Evolutionary conservation across 2,329 filamentous ascomycete species (phyloP).

Genomic region (Cryphonectria japonica): DNA sequence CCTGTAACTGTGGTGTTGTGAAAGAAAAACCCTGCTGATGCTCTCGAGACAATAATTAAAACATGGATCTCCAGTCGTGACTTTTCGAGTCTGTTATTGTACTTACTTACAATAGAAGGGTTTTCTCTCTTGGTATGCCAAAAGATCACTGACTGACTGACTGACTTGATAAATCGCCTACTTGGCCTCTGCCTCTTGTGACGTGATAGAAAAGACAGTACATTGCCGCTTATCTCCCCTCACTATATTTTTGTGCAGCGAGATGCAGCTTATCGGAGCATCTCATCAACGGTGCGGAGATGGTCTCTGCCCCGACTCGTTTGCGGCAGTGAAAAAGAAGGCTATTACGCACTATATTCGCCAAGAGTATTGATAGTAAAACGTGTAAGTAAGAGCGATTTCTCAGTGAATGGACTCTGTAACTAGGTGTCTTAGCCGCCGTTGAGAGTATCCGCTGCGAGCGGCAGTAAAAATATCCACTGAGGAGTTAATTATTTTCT

Average conservation of each 20-base stretch:
- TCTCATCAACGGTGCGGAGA: neutral
- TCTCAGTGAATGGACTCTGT: neutral
- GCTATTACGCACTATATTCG: neutral
- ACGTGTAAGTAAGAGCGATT: neutral
- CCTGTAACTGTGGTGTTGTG: neutral
- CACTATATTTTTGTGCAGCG: neutral
- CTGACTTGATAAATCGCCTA: neutral
- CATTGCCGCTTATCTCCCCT: neutral
- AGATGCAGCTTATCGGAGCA: neutral
- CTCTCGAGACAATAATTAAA: neutral
- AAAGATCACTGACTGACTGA: neutral
- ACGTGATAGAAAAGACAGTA: neutral
- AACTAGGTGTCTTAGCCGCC: neutral
- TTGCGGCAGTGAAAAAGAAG: neutral
- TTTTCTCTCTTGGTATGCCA: neutral
- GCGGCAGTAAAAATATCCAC: neutral
- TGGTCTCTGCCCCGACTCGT: neutral
- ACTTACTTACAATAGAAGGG: neutral
- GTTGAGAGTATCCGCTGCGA: neutral
- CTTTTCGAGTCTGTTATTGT: neutral
- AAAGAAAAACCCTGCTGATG: neutral
- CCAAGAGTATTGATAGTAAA: neutral
- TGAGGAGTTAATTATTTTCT: neutral
- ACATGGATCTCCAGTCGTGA: neutral
- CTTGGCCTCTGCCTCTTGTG: neutral